Conservation (phyloP, 345 rosid species). For the Murraya paniculata region DNA sequence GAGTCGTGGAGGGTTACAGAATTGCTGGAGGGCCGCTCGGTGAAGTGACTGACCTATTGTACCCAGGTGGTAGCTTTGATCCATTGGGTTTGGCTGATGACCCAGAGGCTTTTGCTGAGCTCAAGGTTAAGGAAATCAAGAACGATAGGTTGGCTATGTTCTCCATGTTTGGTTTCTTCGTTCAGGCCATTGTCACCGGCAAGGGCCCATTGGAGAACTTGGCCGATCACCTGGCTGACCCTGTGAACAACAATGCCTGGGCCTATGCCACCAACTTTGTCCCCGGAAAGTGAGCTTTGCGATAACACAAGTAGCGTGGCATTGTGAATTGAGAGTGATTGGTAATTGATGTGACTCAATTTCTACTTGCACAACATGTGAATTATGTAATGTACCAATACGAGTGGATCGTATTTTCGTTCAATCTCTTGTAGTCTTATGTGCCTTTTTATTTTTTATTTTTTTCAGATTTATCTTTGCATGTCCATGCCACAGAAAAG, state of each 20-base stretch:
- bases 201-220: conserved; percentile 79
- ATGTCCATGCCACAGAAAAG: neutral
- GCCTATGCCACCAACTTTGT: conserved; percentile 84
- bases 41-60: conserved; percentile 65
- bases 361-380: neutral
- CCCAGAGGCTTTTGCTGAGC: conserved; percentile 80
- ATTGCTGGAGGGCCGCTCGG: conserved; percentile 70
- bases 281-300: conserved; percentile 64
- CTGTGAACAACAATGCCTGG: conserved; percentile 92
- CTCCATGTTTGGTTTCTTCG: conserved; percentile 86
- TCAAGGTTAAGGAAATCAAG: conserved; percentile 83
- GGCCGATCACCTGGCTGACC: conserved; percentile 82
- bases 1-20: conserved; percentile 75
- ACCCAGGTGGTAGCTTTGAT: conserved; percentile 85
- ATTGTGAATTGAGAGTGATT: neutral
- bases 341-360: neutral
- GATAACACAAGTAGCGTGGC: neutral
- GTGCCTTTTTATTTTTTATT: neutral
- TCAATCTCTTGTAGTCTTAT: neutral
- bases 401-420: neutral
- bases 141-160: conserved; percentile 84
- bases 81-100: conserved; percentile 79
- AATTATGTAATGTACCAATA: neutral
- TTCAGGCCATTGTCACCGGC: conserved; percentile 83
- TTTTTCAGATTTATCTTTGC: neutral